Evolutionary conservation across 441 rosid genomes (phyloP).

Genomic region (Gossypium schwendimanii): DNA sequence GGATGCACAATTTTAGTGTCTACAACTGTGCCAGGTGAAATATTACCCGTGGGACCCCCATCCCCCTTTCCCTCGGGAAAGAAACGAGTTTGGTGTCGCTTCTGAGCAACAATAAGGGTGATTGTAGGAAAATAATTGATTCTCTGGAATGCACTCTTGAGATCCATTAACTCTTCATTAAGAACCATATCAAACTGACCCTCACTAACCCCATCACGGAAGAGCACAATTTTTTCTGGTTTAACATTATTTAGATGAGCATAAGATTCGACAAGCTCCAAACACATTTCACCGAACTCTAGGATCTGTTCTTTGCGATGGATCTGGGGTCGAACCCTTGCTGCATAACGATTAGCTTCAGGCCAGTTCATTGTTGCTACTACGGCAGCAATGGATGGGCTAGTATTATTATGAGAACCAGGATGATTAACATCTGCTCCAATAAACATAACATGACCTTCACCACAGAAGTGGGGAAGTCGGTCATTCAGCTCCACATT

Average conservation of each 20-base stretch:
- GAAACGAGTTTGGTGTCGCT: slow-evolving; percentile 55
- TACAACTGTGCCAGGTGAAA: slow-evolving; percentile 54
- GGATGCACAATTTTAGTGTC: slow-evolving; percentile 47
- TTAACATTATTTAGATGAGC: slow-evolving; percentile 25
- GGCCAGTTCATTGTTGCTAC: slow-evolving; percentile 54
- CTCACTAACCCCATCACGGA: slow-evolving; percentile 61
- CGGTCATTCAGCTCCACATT: slow-evolving; percentile 39
- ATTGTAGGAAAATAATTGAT: slow-evolving; percentile 33
- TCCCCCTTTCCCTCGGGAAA: slow-evolving; percentile 29
- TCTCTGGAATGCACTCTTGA: slow-evolving; percentile 26
- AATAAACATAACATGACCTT: slow-evolving; percentile 39
- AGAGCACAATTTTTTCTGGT: slow-evolving; percentile 39
- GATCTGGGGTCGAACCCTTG: slow-evolving; percentile 40
- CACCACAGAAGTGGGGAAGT: slow-evolving; percentile 28
- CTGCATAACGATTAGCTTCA: slow-evolving; percentile 47
- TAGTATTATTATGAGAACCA: slow-evolving; percentile 27
- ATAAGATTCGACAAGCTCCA: slow-evolving; percentile 20
- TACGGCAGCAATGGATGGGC: slow-evolving; percentile 56
- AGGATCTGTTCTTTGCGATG: slow-evolving; percentile 39
- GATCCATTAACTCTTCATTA: slow-evolving; percentile 39
- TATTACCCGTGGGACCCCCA: slow-evolving; percentile 30
- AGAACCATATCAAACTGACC: slow-evolving; percentile 62
- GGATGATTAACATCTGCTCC: slow-evolving; percentile 64
- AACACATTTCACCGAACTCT: slow-evolving; percentile 42
- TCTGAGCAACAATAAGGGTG: slow-evolving; percentile 43